These are phyloP conservation scores for Capsicum chinense DNA, from an alignment of 257 asterid genomes.

Conservation along the genomic window DNA sequence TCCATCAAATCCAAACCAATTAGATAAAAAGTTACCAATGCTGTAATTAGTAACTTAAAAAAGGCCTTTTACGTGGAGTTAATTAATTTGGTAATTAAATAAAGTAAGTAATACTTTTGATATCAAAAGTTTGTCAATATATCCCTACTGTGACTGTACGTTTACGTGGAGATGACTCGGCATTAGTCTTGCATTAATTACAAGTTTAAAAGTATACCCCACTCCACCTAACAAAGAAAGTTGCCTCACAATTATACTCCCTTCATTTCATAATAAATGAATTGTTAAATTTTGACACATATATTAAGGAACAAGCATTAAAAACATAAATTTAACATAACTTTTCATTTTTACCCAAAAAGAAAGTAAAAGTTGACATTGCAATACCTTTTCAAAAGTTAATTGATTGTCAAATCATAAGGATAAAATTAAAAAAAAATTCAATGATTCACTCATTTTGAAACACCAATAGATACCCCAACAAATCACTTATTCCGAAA, in stretches of 20 bases:
- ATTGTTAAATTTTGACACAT: no score
- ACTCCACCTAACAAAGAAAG: neutral
- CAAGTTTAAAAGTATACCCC: neutral
- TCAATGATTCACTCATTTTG: no score
- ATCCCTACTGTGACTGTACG: constrained; percentile 20
- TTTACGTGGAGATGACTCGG: constrained; percentile 71
- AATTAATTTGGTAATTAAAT: constrained; percentile 1
- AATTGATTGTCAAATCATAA: no score
- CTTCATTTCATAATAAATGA: no score
- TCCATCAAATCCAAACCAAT: neutral
- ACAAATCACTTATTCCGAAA: no score
- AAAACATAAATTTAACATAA: no score
- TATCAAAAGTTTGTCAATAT: neutral
- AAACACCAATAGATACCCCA: no score
- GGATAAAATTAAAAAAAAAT: no score
- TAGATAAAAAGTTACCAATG: neutral
- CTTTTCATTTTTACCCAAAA: no score
- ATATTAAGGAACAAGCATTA: no score
- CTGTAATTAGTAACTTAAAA: constrained; percentile 14
- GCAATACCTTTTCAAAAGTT: no score
- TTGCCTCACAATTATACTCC: neutral
- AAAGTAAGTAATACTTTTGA: constrained; percentile 8
- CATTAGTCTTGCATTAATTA: neutral
- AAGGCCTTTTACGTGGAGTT: neutral
- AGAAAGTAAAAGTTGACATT: no score